Base-by-base conservation (phyloP, 495 filamentous ascomycete genomes). In the Staphylotrichum tortipilum region DNA sequence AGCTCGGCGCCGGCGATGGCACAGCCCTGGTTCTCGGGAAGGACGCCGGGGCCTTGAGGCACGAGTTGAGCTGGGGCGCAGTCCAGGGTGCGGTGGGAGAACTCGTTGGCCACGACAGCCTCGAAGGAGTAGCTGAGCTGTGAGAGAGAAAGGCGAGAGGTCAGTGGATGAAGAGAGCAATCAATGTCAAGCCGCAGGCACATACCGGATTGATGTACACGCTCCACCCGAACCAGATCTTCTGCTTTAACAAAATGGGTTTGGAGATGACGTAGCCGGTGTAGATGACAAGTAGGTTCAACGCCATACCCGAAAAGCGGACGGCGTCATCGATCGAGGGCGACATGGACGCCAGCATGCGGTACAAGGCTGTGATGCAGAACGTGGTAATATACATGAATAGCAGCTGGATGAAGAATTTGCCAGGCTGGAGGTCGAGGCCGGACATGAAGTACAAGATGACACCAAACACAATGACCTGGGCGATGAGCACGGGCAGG, bases 351-450 rank as follows among this genome's bases (percentile, higher is more conserved):
- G 86, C 86, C 21, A 91, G 66, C 24, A 84, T 73, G 40, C 89
- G 75, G 69, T 92, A 94, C 56, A 92, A 82, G 0, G 86, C 78
- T 4, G 59, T 64, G 47, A 66, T 47, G 38, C 56, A 58, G 23
- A 92, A 79, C 0, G 86, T 89, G 3, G 84, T 62, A 1, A 74
- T 52, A 48, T 88, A 77, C 17, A 74, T 65, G 24, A 79, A 63
- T 3, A 91, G 66, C 4, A 85, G 62, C 35, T 73, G 79, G 52
- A 90, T 94, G 64, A 95, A 94, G 67, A 94, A 95, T 47, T 90
- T 85, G 3, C 84, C 86, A 5, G 87, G 68, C 1, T 82, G 82
- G 22, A 80, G 68, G 23, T 77, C 68, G 11, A 95, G 78, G 22
- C 79, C 76, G 19, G 67, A 69, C 83, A 89, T 88, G 57, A 84